A percentile compares a stretch with the other conserved stretches of the same genome.
Conservation (phyloP, 2,329 filamentous ascomycete species). For the Monilinia fructicola region DNA sequence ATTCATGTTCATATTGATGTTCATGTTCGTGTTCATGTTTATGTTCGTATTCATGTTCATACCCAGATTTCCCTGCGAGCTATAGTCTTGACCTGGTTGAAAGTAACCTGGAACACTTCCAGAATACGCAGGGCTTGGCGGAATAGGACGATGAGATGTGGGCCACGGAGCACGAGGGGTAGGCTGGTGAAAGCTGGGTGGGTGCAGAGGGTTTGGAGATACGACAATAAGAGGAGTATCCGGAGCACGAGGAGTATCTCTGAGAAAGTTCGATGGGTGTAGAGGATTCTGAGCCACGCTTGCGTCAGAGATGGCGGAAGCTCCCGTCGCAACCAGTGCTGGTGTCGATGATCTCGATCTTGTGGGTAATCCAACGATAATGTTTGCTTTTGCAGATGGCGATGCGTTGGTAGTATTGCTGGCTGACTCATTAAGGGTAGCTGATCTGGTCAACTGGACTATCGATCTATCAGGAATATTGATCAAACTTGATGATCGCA, state of each 20-base stretch:
- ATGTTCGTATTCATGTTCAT: too few relatives aligned
- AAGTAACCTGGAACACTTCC: constrained; percentile 1
- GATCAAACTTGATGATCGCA: background rate
- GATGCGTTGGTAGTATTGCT: background rate
- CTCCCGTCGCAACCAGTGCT: background rate
- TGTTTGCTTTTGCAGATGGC: background rate
- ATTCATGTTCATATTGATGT: background rate
- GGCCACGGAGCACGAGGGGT: constrained; percentile 6
- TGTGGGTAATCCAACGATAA: background rate
- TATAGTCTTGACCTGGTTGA: background rate
- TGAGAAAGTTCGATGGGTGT: background rate
- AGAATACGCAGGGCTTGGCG: constrained; percentile 1
- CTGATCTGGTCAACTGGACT: background rate
- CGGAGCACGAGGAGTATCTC: background rate
- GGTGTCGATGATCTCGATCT: background rate
- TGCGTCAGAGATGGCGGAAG: too few relatives aligned
- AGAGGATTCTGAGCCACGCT: background rate
- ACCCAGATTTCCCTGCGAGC: background rate
- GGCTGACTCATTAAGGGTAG: background rate
- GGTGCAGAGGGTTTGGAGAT: background rate
- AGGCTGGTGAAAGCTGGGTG: constrained; percentile 7
- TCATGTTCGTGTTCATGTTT: background rate
- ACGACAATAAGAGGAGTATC: background rate
- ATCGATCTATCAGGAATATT: background rate
- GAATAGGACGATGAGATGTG: background rate